A percentile compares a stretch with the other conserved stretches of the same genome.
phyloP scores from a whole-genome alignment of 108 stramenopile genomes.

The Seminavis robusta region DNA sequence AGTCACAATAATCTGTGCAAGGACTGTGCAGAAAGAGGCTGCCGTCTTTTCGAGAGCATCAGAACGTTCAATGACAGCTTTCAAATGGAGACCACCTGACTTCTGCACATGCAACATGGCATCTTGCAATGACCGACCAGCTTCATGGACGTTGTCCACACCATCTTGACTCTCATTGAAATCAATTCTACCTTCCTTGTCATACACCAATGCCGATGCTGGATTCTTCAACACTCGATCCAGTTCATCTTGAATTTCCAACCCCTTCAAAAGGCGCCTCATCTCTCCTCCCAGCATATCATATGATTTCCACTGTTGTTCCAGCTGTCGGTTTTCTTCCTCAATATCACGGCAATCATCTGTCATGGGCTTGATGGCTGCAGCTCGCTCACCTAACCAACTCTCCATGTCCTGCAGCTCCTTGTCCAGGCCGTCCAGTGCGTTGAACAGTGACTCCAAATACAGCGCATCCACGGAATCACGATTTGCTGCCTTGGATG shows the following conservation, averaged over 20 bases:
- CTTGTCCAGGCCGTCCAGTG: constrained; percentile 70
- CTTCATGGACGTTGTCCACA: constrained; percentile 68
- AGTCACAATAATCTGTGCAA: constrained; percentile 81
- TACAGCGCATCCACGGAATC: constrained; percentile 63
- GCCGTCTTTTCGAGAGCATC: constrained; percentile 50
- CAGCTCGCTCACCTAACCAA: constrained; percentile 82
- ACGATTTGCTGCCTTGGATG: constrained; percentile 13
- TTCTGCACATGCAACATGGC: constrained; percentile 73
- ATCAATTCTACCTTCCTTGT: constrained; percentile 64
- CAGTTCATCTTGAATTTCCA: constrained; percentile 57
- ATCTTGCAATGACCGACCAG: constrained; percentile 78
- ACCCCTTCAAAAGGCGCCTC: constrained; percentile 65
- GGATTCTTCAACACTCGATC: constrained; percentile 75
- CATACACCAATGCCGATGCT: constrained; percentile 65
- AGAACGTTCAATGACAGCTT: constrained; percentile 74
- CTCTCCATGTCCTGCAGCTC: constrained; percentile 80
- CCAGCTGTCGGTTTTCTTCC: constrained; percentile 87
- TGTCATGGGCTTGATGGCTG: constrained; percentile 84
- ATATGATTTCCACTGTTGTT: constrained; percentile 86
- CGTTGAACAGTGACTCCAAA: constrained; percentile 65
- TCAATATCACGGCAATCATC: constrained; percentile 88
- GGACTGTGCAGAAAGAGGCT: constrained; percentile 66
- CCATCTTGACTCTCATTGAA: constrained; percentile 75
- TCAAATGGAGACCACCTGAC: constrained; percentile 81
- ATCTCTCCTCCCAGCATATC: constrained; percentile 73